Conservation (phyloP, 495 filamentous ascomycete species). For the Aspergillus panamensis region DNA sequence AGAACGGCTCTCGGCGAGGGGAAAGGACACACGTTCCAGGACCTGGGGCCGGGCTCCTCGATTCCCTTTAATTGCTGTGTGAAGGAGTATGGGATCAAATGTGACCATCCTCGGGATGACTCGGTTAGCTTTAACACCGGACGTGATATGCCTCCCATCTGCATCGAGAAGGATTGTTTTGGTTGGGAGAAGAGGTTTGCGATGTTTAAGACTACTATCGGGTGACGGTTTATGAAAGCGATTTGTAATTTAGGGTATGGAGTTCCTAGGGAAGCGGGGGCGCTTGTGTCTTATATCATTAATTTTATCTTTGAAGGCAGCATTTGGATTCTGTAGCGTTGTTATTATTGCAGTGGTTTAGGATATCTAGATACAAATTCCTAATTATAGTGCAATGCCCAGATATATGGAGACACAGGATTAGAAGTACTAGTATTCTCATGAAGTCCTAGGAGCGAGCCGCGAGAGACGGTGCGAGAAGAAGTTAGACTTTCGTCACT, state of each 20-base stretch:
- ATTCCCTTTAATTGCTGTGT: slow-evolving; percentile 43
- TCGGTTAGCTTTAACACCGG: slow-evolving; percentile 14
- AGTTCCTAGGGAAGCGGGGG: background rate
- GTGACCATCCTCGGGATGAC: slow-evolving; percentile 26
- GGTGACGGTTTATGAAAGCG: slow-evolving; percentile 14
- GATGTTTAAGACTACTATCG: slow-evolving; percentile 48
- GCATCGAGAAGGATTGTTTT: slow-evolving; percentile 33
- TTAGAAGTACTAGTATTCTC: background rate
- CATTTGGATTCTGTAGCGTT: background rate
- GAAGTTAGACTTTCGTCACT: slow-evolving; percentile 45
- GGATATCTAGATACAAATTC: background rate
- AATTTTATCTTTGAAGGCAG: background rate
- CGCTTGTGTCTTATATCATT: background rate
- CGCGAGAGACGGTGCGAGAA: slow-evolving; percentile 5
- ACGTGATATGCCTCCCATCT: slow-evolving; percentile 20
- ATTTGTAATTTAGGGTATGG: background rate
- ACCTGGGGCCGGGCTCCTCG: slow-evolving; percentile 21
- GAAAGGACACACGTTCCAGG: background rate
- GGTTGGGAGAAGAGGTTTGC: slow-evolving; percentile 52
- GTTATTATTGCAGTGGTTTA: background rate
- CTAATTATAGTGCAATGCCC: background rate
- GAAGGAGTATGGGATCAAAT: slow-evolving; percentile 52
- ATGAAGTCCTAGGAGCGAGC: background rate
- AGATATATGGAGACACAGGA: background rate
- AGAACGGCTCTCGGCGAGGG: slow-evolving; percentile 14